These are phyloP conservation scores for Conticribra weissflogii DNA, from an alignment of 108 stramenopile genomes.

Conservation along the genomic window DNA sequence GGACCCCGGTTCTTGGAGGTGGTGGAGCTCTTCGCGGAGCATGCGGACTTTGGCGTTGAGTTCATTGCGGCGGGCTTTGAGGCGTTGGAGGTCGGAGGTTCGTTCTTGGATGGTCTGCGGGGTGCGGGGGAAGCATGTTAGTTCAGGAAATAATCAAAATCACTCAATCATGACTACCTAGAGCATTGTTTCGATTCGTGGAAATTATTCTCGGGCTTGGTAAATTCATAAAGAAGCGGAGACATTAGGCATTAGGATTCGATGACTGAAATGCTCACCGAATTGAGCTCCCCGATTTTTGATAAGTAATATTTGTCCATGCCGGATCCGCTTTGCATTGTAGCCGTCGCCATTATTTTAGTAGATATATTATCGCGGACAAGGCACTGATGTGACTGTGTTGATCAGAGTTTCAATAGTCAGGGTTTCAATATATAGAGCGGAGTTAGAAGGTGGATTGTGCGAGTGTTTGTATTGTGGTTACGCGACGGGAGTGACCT, in stretches of 20 bases:
- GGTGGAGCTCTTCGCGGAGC: conserved; percentile 97
- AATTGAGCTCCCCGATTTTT: conserved; percentile 73
- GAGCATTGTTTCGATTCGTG: no score
- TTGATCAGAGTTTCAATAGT: no score
- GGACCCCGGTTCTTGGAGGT: conserved; percentile 97
- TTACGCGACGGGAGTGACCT: no score
- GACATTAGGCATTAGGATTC: background rate
- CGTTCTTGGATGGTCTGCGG: conserved; percentile 75
- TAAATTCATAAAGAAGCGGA: no score
- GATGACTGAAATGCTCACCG: conserved; percentile 46
- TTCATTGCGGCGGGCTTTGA: conserved; percentile 98
- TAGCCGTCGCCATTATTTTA: conserved; percentile 1
- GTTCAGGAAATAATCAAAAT: conserved; percentile 5
- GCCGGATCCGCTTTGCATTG: conserved; percentile 43
- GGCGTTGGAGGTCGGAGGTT: conserved; percentile 82
- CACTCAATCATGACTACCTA: background rate
- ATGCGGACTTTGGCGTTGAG: conserved; percentile 96
- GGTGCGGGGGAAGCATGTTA: conserved; percentile 1
- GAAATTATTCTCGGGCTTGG: no score
- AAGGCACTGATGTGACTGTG: no score
- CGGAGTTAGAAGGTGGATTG: no score
- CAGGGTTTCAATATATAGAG: no score
- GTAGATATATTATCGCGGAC: no score
- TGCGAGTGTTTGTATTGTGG: no score
- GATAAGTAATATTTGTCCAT: conserved; percentile 80